phyloP scores from a whole-genome alignment of 805 yeast genomes.

The Yarrowia yakushimensis region DNA sequence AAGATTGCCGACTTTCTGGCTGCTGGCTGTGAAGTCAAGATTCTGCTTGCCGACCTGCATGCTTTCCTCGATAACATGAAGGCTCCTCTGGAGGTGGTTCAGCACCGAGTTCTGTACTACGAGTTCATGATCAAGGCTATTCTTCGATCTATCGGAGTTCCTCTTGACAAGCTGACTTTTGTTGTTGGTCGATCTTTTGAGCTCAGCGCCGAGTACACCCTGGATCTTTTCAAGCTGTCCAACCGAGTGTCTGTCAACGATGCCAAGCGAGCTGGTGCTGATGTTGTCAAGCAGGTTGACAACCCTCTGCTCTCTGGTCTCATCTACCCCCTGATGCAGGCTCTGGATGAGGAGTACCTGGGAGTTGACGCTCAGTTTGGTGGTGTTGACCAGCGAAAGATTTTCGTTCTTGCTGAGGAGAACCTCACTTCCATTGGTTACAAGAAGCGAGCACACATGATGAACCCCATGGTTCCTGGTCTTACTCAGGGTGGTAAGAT shows the following conservation, averaged over 20 bases:
- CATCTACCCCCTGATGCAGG: slow-evolving; percentile 98
- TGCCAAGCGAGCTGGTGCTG: slow-evolving; percentile 99
- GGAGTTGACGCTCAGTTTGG: slow-evolving; percentile 94
- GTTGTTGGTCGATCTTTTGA: slow-evolving; percentile 91
- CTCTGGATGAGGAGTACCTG: slow-evolving; percentile 88
- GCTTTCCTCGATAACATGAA: slow-evolving; percentile 98
- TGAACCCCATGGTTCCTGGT: slow-evolving; percentile 99
- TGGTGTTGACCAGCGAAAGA: slow-evolving; percentile 98
- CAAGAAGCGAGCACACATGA: slow-evolving; percentile 95
- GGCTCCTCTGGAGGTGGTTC: slow-evolving; percentile 90
- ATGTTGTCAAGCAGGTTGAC: slow-evolving; percentile 95
- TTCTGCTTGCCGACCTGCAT: slow-evolving; percentile 89
- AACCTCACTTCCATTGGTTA: slow-evolving; percentile 81
- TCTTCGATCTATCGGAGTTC: slow-evolving; percentile 80
- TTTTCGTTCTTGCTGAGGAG: slow-evolving; percentile 95
- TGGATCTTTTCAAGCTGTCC: slow-evolving; percentile 84
- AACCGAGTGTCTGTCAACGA: slow-evolving; percentile 89
- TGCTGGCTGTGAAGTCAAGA: slow-evolving; percentile 94
- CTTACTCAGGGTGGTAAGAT: slow-evolving; percentile 93
- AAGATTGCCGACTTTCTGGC: slow-evolving; percentile 89
- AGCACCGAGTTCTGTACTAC: slow-evolving; percentile 85
- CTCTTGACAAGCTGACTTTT: slow-evolving; percentile 81
- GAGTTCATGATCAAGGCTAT: slow-evolving; percentile 80
- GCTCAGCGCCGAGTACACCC: slow-evolving; percentile 65
- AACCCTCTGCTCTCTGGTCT: slow-evolving; percentile 91